Percentiles rank a stretch among this genome's conserved stretches.
phyloP scores from a whole-genome alignment of 129 eudicot genomes.

The Arctium lappa region DNA sequence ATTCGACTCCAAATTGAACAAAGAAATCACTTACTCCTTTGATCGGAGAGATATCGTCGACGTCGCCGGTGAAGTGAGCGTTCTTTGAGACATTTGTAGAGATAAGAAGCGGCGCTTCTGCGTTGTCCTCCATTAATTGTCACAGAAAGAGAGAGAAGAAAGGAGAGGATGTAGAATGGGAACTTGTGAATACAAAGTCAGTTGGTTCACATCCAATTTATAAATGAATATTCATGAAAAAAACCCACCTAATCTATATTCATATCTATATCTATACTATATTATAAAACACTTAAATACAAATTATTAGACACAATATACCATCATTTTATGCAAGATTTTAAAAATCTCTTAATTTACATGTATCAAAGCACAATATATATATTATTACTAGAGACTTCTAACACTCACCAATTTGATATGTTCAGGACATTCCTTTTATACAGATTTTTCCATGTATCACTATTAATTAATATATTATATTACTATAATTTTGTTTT shows the following conservation, averaged over 20 bases:
- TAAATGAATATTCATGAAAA: neutral
- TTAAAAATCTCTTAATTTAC: no score
- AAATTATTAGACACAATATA: no score
- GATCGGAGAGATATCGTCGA: slow-evolving; percentile 47
- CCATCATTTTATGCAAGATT: no score
- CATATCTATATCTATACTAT: neutral
- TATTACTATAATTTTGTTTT: no score
- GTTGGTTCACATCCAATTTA: neutral
- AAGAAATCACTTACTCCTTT: slow-evolving; percentile 34
- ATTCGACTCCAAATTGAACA: slow-evolving; percentile 44
- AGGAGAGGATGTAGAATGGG: neutral
- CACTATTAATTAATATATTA: no score
- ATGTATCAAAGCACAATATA: no score
- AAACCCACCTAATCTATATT: neutral
- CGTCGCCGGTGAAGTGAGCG: slow-evolving; percentile 37
- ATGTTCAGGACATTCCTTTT: no score
- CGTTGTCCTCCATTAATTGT: slow-evolving; percentile 15
- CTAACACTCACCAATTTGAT: no score
- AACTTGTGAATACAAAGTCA: neutral
- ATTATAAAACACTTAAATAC: no score
- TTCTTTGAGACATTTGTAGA: slow-evolving; percentile 4
- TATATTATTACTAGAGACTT: no score
- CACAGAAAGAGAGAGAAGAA: neutral
- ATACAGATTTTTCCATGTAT: no score
- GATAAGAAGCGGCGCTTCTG: slow-evolving; percentile 24